A percentile compares a stretch with the other conserved stretches of the same genome.
These are phyloP conservation scores for Trichoderma aggressivum DNA, from an alignment of 2,329 filamentous ascomycete genomes.

Conservation along the genomic window DNA sequence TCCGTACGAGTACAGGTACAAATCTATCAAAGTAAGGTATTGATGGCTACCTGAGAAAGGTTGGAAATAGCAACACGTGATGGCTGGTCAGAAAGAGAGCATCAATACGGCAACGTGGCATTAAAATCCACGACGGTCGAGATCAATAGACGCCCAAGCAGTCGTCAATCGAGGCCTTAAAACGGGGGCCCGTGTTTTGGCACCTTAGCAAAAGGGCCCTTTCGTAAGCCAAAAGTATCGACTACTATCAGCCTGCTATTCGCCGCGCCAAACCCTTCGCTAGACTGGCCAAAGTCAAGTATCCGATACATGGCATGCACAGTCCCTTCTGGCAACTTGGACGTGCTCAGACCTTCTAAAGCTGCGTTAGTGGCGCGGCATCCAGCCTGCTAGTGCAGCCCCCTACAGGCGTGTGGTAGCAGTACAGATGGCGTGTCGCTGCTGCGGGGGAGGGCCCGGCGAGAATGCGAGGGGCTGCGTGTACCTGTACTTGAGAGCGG, in stretches of 20 bases:
- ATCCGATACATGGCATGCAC: background rate
- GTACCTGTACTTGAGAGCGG: background rate
- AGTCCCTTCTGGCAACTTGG: background rate
- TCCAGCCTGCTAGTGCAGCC: conserved; percentile 3
- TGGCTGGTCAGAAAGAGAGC: background rate
- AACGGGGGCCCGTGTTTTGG: background rate
- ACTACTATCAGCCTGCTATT: background rate
- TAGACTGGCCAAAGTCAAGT: background rate
- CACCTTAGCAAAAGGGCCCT: background rate
- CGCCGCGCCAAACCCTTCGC: background rate
- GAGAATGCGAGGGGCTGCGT: background rate
- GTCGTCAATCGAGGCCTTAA: background rate
- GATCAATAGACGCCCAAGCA: background rate
- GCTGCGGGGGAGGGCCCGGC: background rate
- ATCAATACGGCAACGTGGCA: conserved; percentile 3
- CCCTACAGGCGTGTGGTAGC: background rate
- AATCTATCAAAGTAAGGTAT: too few relatives aligned
- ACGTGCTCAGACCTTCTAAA: conserved; percentile 11
- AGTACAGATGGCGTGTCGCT: background rate
- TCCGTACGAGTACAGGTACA: too few relatives aligned
- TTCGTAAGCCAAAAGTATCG: background rate
- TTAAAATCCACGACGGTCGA: background rate
- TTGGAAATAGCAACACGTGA: background rate
- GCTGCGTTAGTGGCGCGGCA: conserved; percentile 10
- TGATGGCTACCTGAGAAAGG: background rate